phyloP scores from a whole-genome alignment of 768 basidiomycete species.

The Tulasnella sp. region DNA sequence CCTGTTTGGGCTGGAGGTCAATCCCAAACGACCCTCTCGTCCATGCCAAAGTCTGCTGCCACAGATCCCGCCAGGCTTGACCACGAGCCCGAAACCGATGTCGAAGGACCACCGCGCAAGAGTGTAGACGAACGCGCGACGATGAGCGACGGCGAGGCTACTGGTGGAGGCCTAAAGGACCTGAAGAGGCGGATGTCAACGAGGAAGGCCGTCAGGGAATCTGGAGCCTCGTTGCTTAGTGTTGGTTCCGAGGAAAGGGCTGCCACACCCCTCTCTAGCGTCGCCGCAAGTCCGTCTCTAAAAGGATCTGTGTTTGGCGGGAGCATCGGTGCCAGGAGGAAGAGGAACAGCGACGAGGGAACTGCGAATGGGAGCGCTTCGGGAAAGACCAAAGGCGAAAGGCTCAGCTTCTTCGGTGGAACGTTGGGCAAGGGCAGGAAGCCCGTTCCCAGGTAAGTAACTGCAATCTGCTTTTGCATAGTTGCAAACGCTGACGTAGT shows the following conservation, averaged over 20 bases:
- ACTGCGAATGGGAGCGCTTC: not conserved
- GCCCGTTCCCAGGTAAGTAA: conserved; percentile 69
- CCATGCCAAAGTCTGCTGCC: not conserved
- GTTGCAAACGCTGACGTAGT: not conserved
- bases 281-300: conserved; percentile 30
- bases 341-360: not conserved
- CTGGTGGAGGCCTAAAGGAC: not conserved
- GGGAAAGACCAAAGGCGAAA: conserved; percentile 35
- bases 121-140: conserved; percentile 46
- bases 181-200: conserved; percentile 22
- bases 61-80: not conserved
- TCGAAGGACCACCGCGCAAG: conserved; percentile 45
- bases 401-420: conserved; percentile 74
- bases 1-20: not conserved
- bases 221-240: conserved; percentile 7
- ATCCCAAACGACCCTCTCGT: not conserved
- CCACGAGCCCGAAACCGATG: conserved; percentile 36
- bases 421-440: conserved; percentile 68
- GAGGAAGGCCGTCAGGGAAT: conserved; percentile 16
- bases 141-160: conserved; percentile 55
- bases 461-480: conserved; percentile 46
- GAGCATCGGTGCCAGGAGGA: conserved; percentile 24
- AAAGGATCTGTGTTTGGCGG: conserved; percentile 19
- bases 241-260: conserved; percentile 4
- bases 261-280: conserved; percentile 24